Conservation (phyloP, 768 basidiomycete genomes). For the Lentinus tigrinus region DNA sequence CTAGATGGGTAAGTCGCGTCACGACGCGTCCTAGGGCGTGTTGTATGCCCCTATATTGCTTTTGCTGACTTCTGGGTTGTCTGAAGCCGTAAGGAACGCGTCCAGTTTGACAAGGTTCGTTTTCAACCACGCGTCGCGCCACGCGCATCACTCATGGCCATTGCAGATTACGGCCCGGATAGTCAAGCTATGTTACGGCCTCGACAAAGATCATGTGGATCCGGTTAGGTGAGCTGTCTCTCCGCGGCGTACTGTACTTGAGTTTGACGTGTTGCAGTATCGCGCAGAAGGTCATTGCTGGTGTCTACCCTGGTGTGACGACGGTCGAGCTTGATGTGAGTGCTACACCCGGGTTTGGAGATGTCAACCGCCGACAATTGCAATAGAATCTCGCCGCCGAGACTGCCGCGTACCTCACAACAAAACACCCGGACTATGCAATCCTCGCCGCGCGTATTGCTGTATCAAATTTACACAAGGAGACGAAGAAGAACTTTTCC, state of each 20-base stretch:
- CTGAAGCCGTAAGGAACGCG: conserved; percentile 80
- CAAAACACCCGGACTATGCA: conserved; percentile 96
- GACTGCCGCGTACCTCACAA: conserved; percentile 96
- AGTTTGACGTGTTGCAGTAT: conserved; percentile 46
- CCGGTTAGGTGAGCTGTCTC: conserved; percentile 74
- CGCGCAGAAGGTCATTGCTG: conserved; percentile 88
- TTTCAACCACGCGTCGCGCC: conserved; percentile 9
- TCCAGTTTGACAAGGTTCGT: conserved; percentile 88
- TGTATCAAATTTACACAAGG: conserved; percentile 98
- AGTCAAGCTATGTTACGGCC: conserved; percentile 91
- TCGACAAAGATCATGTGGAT: conserved; percentile 89
- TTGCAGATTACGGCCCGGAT: conserved; percentile 81
- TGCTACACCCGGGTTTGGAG: no score
- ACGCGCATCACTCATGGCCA: neutral
- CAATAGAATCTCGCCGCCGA: conserved; percentile 90
- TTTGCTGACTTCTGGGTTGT: conserved; percentile 14
- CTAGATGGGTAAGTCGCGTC: conserved; percentile 48
- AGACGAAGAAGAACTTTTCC: conserved; percentile 97
- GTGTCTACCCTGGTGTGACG: conserved; percentile 94
- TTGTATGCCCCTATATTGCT: neutral
- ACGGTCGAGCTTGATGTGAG: conserved; percentile 96
- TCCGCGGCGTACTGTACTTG: neutral
- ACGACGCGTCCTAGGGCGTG: conserved; percentile 26
- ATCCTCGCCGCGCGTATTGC: conserved; percentile 98
- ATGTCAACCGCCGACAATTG: neutral